Evolutionary conservation across 2,329 filamentous ascomycete species (phyloP).

Genomic region (Myrmaecium sp.): DNA sequence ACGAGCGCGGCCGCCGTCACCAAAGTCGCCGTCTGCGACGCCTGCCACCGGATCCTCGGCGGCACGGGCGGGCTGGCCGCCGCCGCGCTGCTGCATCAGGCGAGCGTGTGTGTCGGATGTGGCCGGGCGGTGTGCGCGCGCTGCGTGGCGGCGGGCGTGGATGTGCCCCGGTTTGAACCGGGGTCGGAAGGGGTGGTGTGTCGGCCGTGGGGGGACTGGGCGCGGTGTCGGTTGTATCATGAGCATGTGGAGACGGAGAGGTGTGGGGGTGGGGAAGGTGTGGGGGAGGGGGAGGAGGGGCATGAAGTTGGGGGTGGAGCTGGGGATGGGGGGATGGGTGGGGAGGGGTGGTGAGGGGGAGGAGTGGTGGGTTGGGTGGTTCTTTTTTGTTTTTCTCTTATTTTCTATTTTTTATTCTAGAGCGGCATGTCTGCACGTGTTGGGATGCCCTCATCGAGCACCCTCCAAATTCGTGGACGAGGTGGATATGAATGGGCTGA

Average conservation of each 20-base stretch:
- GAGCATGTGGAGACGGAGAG: conserved; percentile 20
- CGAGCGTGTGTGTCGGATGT: conserved; percentile 24
- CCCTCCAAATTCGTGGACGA: too few species aligned
- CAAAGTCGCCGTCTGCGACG: conserved; percentile 9
- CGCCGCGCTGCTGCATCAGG: conserved; percentile 23
- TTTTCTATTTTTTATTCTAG: too few species aligned
- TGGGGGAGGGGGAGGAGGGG: too few species aligned
- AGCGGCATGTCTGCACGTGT: too few species aligned
- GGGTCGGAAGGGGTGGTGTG: conserved; percentile 9
- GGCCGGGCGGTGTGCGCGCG: conserved; percentile 22
- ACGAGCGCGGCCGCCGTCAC: background rate
- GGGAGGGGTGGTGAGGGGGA: too few species aligned
- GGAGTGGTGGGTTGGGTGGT: too few species aligned
- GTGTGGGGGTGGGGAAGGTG: conserved; percentile 9
- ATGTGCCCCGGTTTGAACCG: conserved; percentile 16
- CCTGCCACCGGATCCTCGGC: conserved; percentile 14
- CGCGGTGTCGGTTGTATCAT: conserved; percentile 19
- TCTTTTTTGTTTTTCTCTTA: too few species aligned
- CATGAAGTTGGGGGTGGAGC: too few species aligned
- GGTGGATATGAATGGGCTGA: too few species aligned
- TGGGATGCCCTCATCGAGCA: too few species aligned
- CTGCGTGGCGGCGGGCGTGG: conserved; percentile 20
- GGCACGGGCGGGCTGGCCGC: conserved; percentile 23
- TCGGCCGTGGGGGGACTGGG: conserved; percentile 8
- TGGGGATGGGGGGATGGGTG: too few species aligned